phyloP scores from a whole-genome alignment of 1,284 basidiomycete species.

The Leucoagaricus sp. region DNA sequence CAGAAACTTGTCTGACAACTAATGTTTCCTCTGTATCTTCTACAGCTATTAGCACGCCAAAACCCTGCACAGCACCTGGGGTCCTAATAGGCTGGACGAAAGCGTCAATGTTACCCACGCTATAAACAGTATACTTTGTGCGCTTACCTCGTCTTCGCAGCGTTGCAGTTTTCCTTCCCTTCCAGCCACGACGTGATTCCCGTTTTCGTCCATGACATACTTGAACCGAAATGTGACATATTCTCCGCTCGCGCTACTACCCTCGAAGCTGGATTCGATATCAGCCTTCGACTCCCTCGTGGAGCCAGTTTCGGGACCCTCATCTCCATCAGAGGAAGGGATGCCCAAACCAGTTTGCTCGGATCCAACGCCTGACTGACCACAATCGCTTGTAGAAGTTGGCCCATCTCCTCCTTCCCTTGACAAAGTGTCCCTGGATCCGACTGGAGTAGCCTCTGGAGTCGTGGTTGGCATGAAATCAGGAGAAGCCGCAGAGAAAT shows the following conservation, averaged over 20 bases:
- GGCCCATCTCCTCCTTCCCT: not conserved
- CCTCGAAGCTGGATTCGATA: slow-evolving; percentile 3
- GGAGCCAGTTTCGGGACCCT: not conserved
- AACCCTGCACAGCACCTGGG: slow-evolving; percentile 85
- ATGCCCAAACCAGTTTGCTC: not conserved
- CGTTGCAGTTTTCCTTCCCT: slow-evolving; percentile 66
- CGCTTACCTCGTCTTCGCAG: slow-evolving; percentile 80
- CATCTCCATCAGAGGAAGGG: not conserved
- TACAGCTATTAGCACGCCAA: slow-evolving; percentile 80
- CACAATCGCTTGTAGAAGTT: not conserved
- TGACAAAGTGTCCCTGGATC: not conserved
- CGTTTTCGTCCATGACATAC: slow-evolving; percentile 68
- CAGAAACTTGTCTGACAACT: slow-evolving; percentile 80
- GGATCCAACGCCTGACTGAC: not conserved
- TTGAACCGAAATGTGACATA: slow-evolving; percentile 67
- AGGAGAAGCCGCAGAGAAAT: not conserved
- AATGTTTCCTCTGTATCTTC: slow-evolving; percentile 67
- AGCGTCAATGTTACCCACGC: slow-evolving; percentile 2
- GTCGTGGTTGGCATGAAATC: not conserved
- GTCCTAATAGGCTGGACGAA: slow-evolving; percentile 71
- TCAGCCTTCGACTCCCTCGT: slow-evolving; percentile 3
- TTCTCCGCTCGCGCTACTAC: not conserved
- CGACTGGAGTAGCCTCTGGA: not conserved
- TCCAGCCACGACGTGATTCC: slow-evolving; percentile 75
- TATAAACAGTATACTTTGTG: slow-evolving; percentile 4